phyloP scores from a whole-genome alignment of 2,329 filamentous ascomycete genomes.

The Talaromyces piceae region DNA sequence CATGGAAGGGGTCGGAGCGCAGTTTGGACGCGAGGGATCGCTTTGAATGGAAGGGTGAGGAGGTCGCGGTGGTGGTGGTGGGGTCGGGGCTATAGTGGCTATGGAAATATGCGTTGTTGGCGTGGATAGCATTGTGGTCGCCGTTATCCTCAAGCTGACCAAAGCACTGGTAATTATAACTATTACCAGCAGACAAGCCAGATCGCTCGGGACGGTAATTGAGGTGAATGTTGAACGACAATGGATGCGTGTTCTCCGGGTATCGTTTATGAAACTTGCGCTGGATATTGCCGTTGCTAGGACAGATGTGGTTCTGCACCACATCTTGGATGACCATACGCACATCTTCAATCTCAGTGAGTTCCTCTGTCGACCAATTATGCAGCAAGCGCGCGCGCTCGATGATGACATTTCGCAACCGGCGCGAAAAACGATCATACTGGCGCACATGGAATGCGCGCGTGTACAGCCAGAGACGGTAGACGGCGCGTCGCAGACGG shows the following conservation, averaged over 20 bases:
- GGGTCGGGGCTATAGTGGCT: constrained; percentile 17
- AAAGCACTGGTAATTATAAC: not conserved
- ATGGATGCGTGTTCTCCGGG: constrained; percentile 42
- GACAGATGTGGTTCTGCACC: constrained; percentile 52
- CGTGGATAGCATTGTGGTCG: constrained; percentile 11
- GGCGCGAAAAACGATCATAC: constrained; percentile 45
- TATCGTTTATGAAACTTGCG: constrained; percentile 52
- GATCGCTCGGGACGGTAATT: constrained; percentile 35
- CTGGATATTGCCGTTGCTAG: constrained; percentile 53
- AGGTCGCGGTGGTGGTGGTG: too few species aligned
- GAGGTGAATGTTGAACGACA: constrained; percentile 47
- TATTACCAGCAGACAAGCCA: constrained; percentile 1
- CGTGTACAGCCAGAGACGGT: constrained; percentile 54
- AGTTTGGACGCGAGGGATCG: constrained; percentile 39
- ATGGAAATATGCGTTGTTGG: constrained; percentile 19
- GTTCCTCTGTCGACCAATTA: constrained; percentile 49
- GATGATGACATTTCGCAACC: constrained; percentile 38
- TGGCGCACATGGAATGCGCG: constrained; percentile 50
- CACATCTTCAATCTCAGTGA: constrained; percentile 54
- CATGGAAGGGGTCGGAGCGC: constrained; percentile 42
- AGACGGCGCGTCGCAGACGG: constrained; percentile 49
- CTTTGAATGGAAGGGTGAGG: constrained; percentile 18
- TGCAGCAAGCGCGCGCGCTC: constrained; percentile 52
- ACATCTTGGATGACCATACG: constrained; percentile 50
- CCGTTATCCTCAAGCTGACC: constrained; percentile 2